Conservation (phyloP, 768 basidiomycete species). For the Serendipita indica region DNA sequence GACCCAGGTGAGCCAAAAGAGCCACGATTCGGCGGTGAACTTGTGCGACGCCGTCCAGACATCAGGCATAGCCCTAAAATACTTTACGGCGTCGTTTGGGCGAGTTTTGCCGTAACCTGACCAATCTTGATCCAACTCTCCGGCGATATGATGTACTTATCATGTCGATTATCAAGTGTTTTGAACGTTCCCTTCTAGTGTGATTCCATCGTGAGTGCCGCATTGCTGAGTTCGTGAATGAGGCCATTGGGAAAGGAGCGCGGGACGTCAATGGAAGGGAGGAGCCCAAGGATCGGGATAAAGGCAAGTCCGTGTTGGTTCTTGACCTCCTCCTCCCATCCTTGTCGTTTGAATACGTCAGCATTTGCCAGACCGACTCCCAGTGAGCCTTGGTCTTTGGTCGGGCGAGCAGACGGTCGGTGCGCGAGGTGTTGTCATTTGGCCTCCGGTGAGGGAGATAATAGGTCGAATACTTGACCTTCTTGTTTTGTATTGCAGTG, state of each 20-base stretch:
- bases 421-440: background rate
- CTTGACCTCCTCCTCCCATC: background rate
- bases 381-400: background rate
- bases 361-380: background rate
- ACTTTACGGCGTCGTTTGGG: background rate
- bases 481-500: background rate
- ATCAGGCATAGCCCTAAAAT: background rate
- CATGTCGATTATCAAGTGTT: background rate
- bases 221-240: background rate
- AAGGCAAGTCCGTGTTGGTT: background rate
- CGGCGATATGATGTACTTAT: background rate
- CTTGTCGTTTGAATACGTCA: background rate
- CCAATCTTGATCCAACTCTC: background rate
- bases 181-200: conserved; percentile 4
- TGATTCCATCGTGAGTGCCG: background rate
- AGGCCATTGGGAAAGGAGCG: background rate
- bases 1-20: background rate
- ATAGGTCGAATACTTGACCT: background rate
- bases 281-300: conserved; percentile 1
- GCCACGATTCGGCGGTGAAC: background rate
- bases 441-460: background rate
- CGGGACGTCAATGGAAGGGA: background rate
- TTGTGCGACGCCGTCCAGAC: background rate
- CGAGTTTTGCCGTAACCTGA: background rate
- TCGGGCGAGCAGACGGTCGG: background rate